Evolutionary conservation across 768 basidiomycete species (phyloP).

Genomic region (Tricholoma sp.): DNA sequence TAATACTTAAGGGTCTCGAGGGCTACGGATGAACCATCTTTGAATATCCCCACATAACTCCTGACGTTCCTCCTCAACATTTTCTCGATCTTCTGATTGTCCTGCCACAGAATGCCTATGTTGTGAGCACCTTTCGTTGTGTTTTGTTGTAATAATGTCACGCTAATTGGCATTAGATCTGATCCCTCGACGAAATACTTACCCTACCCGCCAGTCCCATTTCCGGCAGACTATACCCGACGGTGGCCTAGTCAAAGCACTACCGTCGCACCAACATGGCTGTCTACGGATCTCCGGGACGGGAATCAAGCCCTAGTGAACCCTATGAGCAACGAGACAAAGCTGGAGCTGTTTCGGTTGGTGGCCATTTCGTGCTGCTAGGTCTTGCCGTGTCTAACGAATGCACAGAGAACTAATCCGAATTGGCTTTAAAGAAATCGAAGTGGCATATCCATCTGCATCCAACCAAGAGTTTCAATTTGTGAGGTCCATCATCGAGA

Average conservation of each 20-base stretch:
- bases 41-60: background rate
- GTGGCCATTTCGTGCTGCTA: background rate
- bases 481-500: constrained; percentile 64
- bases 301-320: constrained; percentile 82
- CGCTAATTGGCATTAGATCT: constrained; percentile 29
- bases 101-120: constrained; percentile 36
- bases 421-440: constrained; percentile 83
- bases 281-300: constrained; percentile 79
- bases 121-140: constrained; percentile 27
- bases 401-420: constrained; percentile 58
- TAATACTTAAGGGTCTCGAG: no score
- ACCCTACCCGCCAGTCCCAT: constrained; percentile 61
- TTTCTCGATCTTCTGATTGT: background rate
- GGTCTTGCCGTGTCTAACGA: constrained; percentile 52
- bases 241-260: constrained; percentile 69
- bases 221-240: constrained; percentile 41
- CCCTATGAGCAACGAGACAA: constrained; percentile 71
- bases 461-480: constrained; percentile 78
- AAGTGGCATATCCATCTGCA: constrained; percentile 80
- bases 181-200: constrained; percentile 70
- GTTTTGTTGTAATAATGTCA: background rate
- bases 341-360: constrained; percentile 46
- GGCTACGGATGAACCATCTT: no score
- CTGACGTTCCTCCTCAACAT: background rate
- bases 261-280: constrained; percentile 66